Base-by-base conservation (phyloP, 108 stramenopile genomes). In the Skeletonema tropicum region DNA sequence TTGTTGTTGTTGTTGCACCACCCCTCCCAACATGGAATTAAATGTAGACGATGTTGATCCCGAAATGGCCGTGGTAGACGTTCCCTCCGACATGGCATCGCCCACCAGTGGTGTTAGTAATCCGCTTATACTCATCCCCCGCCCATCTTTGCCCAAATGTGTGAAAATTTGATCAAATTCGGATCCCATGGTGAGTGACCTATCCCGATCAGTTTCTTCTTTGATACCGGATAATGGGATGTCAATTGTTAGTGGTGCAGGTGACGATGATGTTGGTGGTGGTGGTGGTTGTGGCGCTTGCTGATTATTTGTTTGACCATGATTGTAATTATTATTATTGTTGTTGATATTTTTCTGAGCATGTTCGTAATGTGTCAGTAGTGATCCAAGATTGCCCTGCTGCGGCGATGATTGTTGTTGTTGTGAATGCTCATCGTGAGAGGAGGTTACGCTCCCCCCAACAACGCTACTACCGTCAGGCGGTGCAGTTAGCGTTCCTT, bases 81-180 rank as follows among this genome's bases (percentile, higher is more conserved):
- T 75, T 36, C 57, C 57, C 23, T 66, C 65, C 30, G 71, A 72
- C 60, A 62, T 66, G 21, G 39, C n/a, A 39, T 68, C 66, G 6
- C 66, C 66, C n/a, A n/a, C n/a, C 45, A 68, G 25, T 9, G 74
- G 67, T 17, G 74, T 68, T 33, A 75, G 36, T 12, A 75, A 36
- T 15, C 66, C 66, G 29, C 66, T 62, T 13, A 61, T 42, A 60
- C 66, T 75, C 74, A 60, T 38, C 57, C 67, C 64, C 35, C 66
- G 42, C 46, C 42, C 66, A 46, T 49, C 60, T 25, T 59, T 46
- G 31, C 66, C 66, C 23, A 59, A 10, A 55, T 55, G 21, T 5
- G 29, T 59, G 66, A 66, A 75, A 66, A n/a, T 21, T n/a, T 68
- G 46, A 35, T 75, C 74, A 48, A 61, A 75, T 61, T 75, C 74